Percentiles rank a stretch among this genome's conserved stretches.
These are phyloP conservation scores for Protea cynaroides DNA, from an alignment of 164 flowering plant genomes.

Conservation along the genomic window DNA sequence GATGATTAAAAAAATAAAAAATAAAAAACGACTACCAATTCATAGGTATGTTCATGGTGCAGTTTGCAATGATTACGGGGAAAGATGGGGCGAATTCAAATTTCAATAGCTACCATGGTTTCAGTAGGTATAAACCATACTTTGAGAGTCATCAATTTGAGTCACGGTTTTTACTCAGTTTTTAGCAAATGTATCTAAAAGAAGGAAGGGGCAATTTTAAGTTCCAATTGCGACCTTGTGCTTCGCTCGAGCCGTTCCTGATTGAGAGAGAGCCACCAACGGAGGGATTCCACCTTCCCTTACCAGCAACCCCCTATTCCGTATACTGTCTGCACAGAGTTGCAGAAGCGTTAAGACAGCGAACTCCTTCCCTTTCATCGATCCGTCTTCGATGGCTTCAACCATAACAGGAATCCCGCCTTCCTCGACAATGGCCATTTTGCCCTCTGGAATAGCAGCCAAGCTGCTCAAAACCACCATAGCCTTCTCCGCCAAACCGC, in stretches of 20 bases:
- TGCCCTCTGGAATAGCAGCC: conserved; percentile 64
- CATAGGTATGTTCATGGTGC: too few relatives aligned
- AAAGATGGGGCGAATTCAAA: too few relatives aligned
- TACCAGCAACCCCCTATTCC: conserved; percentile 68
- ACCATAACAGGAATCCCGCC: conserved; percentile 84
- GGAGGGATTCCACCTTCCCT: conserved; percentile 98
- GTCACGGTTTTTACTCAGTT: neutral
- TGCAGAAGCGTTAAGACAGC: conserved; percentile 78
- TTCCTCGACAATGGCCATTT: conserved; percentile 69
- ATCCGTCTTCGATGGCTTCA: conserved; percentile 87
- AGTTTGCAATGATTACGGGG: too few relatives aligned
- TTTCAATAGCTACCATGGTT: too few relatives aligned
- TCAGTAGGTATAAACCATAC: too few relatives aligned
- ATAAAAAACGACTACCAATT: too few relatives aligned
- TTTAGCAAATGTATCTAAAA: too few relatives aligned
- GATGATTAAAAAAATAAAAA: too few relatives aligned
- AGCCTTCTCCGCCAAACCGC: conserved; percentile 87
- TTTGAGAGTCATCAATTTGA: too few relatives aligned
- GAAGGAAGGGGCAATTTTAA: too few relatives aligned
- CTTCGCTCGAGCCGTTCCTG: conserved; percentile 74
- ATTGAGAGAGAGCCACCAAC: conserved; percentile 79
- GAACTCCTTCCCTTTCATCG: conserved; percentile 84
- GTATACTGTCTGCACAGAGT: conserved; percentile 56
- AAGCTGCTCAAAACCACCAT: conserved; percentile 87
- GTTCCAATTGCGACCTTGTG: conserved; percentile 53